A percentile compares a stretch with the other conserved stretches of the same genome.
Evolutionary conservation across 2,329 filamentous ascomycete genomes (phyloP).

Genomic region (Diaporthe caulivora): DNA sequence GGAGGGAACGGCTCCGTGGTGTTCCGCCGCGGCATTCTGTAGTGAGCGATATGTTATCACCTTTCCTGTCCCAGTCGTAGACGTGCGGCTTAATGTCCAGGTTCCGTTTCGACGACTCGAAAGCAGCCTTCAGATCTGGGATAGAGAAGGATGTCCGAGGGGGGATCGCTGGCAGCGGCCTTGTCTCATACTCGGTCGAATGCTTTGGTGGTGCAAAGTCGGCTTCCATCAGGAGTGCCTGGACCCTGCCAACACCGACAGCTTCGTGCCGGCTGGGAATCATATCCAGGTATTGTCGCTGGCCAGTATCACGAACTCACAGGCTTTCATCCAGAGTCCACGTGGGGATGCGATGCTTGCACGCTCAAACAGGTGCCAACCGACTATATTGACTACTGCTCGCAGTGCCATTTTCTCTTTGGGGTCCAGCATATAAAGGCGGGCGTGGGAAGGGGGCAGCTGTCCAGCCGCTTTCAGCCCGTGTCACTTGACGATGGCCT

Average conservation of each 20-base stretch:
- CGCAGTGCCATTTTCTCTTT: constrained; percentile 9
- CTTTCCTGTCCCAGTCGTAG: constrained; percentile 35
- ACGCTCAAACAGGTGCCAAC: background rate
- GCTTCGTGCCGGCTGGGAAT: background rate
- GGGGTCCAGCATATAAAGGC: constrained; percentile 22
- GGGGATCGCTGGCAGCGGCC: constrained; percentile 37
- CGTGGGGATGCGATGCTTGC: background rate
- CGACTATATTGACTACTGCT: constrained; percentile 16
- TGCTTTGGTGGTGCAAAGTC: constrained; percentile 20
- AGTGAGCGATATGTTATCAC: background rate
- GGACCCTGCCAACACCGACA: constrained; percentile 1
- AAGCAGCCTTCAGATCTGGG: background rate
- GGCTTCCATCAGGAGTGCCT: background rate
- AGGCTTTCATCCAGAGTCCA: background rate
- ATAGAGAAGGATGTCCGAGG: constrained; percentile 27
- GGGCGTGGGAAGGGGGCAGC: constrained; percentile 1
- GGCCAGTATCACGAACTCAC: background rate
- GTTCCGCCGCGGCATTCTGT: constrained; percentile 4
- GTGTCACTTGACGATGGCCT: constrained; percentile 29
- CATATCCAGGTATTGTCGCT: constrained; percentile 21
- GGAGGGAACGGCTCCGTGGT: background rate
- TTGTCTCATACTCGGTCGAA: constrained; percentile 30
- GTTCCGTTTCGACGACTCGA: background rate
- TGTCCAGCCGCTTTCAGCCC: constrained; percentile 33
- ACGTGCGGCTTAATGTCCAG: background rate